A percentile compares a stretch with the other conserved stretches of the same genome.
These are phyloP conservation scores for Rhizopogon roseolus DNA, from an alignment of 768 basidiomycete species.

Conservation along the genomic window DNA sequence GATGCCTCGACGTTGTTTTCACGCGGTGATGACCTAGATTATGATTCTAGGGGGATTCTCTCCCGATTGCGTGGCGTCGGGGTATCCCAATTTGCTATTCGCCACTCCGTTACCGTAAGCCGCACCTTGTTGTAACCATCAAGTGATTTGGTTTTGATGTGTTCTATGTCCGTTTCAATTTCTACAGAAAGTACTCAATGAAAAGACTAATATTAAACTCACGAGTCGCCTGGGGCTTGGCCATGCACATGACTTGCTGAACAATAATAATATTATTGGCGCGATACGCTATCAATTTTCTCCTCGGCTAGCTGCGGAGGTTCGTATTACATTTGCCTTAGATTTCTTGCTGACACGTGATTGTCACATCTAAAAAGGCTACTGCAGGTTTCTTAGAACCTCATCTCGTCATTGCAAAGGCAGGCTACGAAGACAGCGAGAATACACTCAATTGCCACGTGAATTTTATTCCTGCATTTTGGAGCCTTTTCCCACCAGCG, in stretches of 20 bases:
- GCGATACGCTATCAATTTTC: slow-evolving; percentile 77
- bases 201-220: slow-evolving; percentile 39
- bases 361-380: slow-evolving; percentile 24
- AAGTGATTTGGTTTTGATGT: slow-evolving; percentile 16
- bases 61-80: slow-evolving; percentile 33
- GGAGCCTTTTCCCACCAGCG: slow-evolving; percentile 31
- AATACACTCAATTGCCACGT: slow-evolving; percentile 39
- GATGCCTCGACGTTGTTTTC: slow-evolving; percentile 47
- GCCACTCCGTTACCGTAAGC: slow-evolving; percentile 41
- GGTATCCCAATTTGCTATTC: slow-evolving; percentile 31
- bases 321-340: slow-evolving; percentile 18
- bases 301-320: slow-evolving; percentile 51
- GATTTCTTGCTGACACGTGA: slow-evolving; percentile 6
- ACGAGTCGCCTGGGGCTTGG: slow-evolving; percentile 31
- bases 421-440: slow-evolving; percentile 45
- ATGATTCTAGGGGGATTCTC: slow-evolving; percentile 22
- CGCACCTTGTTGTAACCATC: neutral
- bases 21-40: slow-evolving; percentile 24
- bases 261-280: slow-evolving; percentile 48
- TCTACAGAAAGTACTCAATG: slow-evolving; percentile 42
- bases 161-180: slow-evolving; percentile 11
- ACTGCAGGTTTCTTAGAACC: slow-evolving; percentile 37
- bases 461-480: slow-evolving; percentile 28
- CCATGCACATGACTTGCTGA: slow-evolving; percentile 10
- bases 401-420: slow-evolving; percentile 35